A percentile compares a stretch with the other conserved stretches of the same genome.
Conservation (phyloP, 768 basidiomycete genomes). For the Cystobasidium ongulense region DNA sequence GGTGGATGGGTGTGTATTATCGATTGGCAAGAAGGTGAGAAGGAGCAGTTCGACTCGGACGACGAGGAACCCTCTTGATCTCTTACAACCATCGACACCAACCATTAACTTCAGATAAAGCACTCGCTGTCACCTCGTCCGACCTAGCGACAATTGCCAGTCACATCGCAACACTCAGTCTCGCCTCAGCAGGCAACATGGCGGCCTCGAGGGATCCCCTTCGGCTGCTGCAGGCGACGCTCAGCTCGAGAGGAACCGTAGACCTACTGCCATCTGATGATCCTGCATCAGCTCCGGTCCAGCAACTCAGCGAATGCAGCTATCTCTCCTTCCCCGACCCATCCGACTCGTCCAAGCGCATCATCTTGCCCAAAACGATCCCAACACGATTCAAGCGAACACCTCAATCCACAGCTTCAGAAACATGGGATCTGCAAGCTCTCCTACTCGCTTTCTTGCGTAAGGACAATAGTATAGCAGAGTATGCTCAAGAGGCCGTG, state of each 20-base stretch:
- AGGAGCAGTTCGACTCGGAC: neutral
- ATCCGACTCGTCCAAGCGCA: conserved; percentile 32
- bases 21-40: neutral
- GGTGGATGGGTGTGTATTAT: neutral
- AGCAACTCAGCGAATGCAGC: conserved; percentile 58
- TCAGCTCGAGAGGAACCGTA: conserved; percentile 39
- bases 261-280: conserved; percentile 41
- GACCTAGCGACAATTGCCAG: neutral
- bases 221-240: conserved; percentile 43
- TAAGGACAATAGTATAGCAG: conserved; percentile 63
- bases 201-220: conserved; percentile 41
- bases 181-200: neutral
- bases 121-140: too few relatives aligned
- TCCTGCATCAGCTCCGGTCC: conserved; percentile 45
- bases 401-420: conserved; percentile 47
- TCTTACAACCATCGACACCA: neutral
- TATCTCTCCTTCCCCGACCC: conserved; percentile 54
- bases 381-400: conserved; percentile 72
- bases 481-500: conserved; percentile 79
- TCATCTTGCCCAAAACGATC: conserved; percentile 59
- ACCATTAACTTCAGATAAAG: too few relatives aligned
- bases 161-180: neutral
- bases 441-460: conserved; percentile 77
- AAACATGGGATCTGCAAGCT: conserved; percentile 63
- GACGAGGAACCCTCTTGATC: neutral